A percentile compares a stretch with the other conserved stretches of the same genome.
phyloP scores from a whole-genome alignment of 192 early-diverging fungal species.

The Spizellomyces punctatus region DNA sequence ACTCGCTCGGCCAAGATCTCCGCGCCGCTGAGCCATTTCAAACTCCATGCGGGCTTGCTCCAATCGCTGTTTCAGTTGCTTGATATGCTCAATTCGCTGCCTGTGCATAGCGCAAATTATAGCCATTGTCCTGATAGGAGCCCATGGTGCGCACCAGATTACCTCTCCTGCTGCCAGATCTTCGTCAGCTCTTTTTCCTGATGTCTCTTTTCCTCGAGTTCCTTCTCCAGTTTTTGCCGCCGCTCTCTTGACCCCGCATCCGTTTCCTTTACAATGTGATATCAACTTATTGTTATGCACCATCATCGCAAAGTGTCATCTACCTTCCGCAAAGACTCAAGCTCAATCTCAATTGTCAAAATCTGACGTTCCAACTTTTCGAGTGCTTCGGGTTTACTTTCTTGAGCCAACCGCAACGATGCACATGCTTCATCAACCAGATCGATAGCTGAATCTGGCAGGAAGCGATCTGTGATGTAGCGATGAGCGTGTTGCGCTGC shows the following conservation, averaged over 20 bases:
- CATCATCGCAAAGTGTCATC: not conserved
- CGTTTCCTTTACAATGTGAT: conserved; percentile 59
- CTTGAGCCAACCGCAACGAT: conserved; percentile 83
- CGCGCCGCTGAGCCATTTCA: conserved; percentile 60
- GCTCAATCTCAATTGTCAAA: conserved; percentile 86
- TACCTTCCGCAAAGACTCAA: conserved; percentile 77
- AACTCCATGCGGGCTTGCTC: conserved; percentile 21
- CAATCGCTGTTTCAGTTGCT: conserved; percentile 11
- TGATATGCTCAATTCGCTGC: conserved; percentile 1
- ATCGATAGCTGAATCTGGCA: conserved; percentile 74
- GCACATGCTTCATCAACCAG: conserved; percentile 88
- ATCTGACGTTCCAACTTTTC: conserved; percentile 81
- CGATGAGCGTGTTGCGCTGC: conserved; percentile 65
- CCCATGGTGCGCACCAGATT: not conserved
- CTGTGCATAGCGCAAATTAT: not conserved
- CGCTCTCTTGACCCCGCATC: conserved; percentile 72
- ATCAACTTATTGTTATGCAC: not conserved
- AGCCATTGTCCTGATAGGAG: not conserved
- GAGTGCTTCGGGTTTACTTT: conserved; percentile 87
- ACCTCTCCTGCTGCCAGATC: conserved; percentile 15
- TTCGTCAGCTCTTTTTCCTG: not conserved
- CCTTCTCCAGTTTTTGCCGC: conserved; percentile 65
- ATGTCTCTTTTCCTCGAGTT: conserved; percentile 29
- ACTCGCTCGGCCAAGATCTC: conserved; percentile 73
- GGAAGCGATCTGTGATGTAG: conserved; percentile 66